Evolutionary conservation across 192 early-diverging fungal genomes (phyloP).

Genomic region (Coemansia sp.): DNA sequence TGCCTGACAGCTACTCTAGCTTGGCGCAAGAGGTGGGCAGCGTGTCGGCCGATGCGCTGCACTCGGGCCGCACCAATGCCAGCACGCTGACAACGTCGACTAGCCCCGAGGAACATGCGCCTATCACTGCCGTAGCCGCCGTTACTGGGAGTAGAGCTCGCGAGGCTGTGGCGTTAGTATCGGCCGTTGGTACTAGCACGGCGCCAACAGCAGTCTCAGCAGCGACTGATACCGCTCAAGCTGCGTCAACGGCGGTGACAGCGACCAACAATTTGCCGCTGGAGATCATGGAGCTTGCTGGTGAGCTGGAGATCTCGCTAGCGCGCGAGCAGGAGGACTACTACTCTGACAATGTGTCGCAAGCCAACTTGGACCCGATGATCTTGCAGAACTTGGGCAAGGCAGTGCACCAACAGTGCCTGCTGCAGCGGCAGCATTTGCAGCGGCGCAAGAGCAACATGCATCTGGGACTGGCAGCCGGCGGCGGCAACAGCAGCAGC

Average conservation of each 20-base stretch:
- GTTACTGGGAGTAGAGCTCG: neutral
- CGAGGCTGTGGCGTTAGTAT: neutral
- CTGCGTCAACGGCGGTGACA: neutral
- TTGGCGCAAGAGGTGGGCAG: constrained; percentile 1
- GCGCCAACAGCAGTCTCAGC: neutral
- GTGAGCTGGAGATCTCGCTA: constrained; percentile 51
- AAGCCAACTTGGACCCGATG: constrained; percentile 34
- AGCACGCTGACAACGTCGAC: constrained; percentile 31
- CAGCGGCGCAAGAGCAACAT: constrained; percentile 55
- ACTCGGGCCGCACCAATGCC: constrained; percentile 30
- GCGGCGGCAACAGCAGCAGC: constrained; percentile 10
- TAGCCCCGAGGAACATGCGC: neutral
- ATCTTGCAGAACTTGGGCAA: constrained; percentile 45
- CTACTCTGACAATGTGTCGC: constrained; percentile 41
- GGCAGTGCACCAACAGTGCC: constrained; percentile 47
- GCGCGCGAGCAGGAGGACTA: constrained; percentile 54
- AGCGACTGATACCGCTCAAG: neutral
- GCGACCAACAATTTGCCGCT: constrained; percentile 30
- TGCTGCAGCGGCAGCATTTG: constrained; percentile 37
- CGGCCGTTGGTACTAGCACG: neutral
- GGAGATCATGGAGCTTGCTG: constrained; percentile 50
- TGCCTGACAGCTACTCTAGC: constrained; percentile 1
- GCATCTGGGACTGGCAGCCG: constrained; percentile 38
- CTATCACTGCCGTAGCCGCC: neutral
- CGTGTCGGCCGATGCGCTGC: neutral